A percentile compares a stretch with the other conserved stretches of the same genome.
phyloP scores from a whole-genome alignment of 1,284 basidiomycete species.

The Anthracocystis walkeri region DNA sequence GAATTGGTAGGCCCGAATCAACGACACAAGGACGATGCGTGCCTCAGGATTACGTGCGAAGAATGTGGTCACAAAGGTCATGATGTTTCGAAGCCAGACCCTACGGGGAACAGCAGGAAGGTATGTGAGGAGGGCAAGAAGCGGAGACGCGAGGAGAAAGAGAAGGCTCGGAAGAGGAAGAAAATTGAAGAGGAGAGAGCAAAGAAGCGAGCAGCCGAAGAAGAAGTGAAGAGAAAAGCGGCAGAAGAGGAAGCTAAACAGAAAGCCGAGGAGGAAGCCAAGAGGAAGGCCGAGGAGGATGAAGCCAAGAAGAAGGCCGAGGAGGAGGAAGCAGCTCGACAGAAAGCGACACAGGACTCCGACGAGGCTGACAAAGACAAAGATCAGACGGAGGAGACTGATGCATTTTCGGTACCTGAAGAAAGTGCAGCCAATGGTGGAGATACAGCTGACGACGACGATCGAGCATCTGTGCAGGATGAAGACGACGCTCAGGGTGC shows the following conservation, averaged over 20 bases:
- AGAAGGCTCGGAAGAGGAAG: neutral
- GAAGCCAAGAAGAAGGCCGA: neutral
- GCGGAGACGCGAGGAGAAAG: neutral
- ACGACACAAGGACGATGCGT: neutral
- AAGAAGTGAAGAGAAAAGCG: neutral
- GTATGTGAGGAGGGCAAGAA: constrained; percentile 8
- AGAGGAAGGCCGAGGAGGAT: neutral
- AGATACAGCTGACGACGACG: neutral
- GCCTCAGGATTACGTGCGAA: constrained; percentile 1
- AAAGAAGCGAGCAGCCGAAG: neutral
- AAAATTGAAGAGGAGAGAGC: neutral
- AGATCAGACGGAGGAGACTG: neutral
- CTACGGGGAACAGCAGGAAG: neutral
- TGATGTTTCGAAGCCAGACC: neutral
- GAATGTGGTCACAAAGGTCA: constrained; percentile 11
- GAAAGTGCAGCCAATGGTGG: too few relatives aligned
- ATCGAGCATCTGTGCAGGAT: neutral
- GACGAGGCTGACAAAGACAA: neutral
- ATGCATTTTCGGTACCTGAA: too few relatives aligned
- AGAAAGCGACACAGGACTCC: neutral
- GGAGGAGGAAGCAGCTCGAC: neutral
- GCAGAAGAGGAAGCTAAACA: neutral
- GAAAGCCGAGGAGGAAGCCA: neutral
- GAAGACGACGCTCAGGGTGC: neutral
- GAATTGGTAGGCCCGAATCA: neutral